Evolutionary conservation across 345 rosid species (phyloP).

Genomic region (Pugionium dolabratum): DNA sequence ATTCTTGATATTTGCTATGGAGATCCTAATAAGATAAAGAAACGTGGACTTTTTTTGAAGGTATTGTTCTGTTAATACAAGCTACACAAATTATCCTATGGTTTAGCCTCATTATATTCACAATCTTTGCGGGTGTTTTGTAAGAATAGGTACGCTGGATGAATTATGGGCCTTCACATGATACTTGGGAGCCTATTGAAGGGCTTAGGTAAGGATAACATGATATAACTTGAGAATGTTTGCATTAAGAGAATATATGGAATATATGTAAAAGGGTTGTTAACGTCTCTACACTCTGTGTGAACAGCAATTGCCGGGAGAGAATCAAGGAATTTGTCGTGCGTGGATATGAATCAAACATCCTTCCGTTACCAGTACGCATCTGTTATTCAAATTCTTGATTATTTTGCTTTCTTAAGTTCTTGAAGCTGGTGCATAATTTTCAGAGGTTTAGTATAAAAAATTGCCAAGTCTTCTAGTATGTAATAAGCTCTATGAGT

Average conservation of each 20-base stretch:
- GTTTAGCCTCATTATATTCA: neutral
- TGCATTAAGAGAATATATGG: neutral
- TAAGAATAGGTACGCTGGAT: conserved; percentile 64
- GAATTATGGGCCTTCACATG: conserved; percentile 53
- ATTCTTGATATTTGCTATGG: conserved; percentile 55
- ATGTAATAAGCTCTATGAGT: neutral
- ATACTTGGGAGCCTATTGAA: conserved; percentile 68
- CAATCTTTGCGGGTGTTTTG: neutral
- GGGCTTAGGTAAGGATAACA: conserved; percentile 52
- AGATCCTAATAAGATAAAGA: conserved; percentile 44
- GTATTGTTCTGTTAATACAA: conserved; percentile 41
- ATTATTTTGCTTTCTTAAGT: neutral
- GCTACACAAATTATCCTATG: neutral
- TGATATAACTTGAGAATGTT: neutral
- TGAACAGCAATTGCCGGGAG: conserved; percentile 49
- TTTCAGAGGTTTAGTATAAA: neutral
- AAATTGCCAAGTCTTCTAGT: neutral
- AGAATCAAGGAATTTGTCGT: conserved; percentile 55
- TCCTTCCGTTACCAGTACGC: conserved; percentile 69
- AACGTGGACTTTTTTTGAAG: conserved; percentile 52
- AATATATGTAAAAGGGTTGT: neutral
- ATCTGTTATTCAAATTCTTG: neutral
- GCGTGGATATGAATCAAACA: conserved; percentile 45
- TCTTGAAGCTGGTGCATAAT: neutral
- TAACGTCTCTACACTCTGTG: neutral